Evolutionary conservation across 352 stramenopile species (phyloP).

Genomic region (Plasmopara muralis): DNA sequence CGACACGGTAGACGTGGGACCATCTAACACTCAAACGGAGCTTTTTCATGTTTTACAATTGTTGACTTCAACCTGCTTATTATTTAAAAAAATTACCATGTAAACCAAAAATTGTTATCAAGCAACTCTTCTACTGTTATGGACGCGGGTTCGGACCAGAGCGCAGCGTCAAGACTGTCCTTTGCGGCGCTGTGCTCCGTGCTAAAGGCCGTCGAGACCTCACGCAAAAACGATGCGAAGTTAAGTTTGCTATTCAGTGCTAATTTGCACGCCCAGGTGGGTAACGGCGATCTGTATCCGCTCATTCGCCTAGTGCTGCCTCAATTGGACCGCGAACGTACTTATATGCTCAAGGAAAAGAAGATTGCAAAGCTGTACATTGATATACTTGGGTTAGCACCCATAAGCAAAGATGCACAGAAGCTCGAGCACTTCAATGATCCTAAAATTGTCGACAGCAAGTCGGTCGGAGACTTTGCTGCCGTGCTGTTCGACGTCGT

Average conservation of each 20-base stretch:
- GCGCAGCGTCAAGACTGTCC: slow-evolving; percentile 37
- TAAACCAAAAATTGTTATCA: no score
- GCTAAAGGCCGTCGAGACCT: slow-evolving; percentile 62
- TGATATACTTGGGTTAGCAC: slow-evolving; percentile 59
- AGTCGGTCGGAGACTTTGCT: slow-evolving; percentile 77
- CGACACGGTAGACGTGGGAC: no score
- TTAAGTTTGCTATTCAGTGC: slow-evolving; percentile 70
- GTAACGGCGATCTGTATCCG: slow-evolving; percentile 57
- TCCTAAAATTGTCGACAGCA: slow-evolving; percentile 71
- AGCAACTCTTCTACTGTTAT: neutral
- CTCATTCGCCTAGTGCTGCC: slow-evolving; percentile 68
- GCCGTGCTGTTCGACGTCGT: slow-evolving; percentile 70
- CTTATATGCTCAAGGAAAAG: slow-evolving; percentile 84
- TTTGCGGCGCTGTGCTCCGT: slow-evolving; percentile 71
- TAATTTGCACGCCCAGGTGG: slow-evolving; percentile 45
- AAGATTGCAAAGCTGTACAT: slow-evolving; percentile 80
- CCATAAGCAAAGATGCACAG: slow-evolving; percentile 58
- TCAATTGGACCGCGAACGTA: slow-evolving; percentile 77
- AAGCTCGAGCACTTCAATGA: slow-evolving; percentile 81
- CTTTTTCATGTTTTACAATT: neutral
- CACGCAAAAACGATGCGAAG: slow-evolving; percentile 69
- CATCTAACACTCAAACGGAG: neutral
- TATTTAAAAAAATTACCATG: no score
- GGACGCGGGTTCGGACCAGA: slow-evolving; percentile 5
- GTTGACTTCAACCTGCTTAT: neutral